Evolutionary conservation across 2,329 filamentous ascomycete genomes (phyloP), one percentile per base, ranked within the genome.

Genomic region (Colletotrichum noveboracense): DNA sequence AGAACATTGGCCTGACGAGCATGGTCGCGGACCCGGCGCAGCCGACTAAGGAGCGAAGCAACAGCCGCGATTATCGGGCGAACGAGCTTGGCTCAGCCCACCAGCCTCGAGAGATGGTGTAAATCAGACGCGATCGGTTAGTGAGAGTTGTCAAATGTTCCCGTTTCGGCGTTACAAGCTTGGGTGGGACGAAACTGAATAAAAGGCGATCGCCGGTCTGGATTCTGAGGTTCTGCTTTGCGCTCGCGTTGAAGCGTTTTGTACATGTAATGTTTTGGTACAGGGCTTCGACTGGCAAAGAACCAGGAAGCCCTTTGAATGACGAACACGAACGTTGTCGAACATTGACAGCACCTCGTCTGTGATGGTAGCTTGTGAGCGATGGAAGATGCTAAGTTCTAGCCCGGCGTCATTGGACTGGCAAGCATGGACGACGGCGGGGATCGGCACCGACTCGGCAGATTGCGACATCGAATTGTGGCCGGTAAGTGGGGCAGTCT

Each of bases 61-160:
- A 65, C 52, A 76, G 74, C 66, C 74, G 74, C 21, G 74, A 75
- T 8, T 56, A 76, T 52, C 74, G 74, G 8, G 74, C 69, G 28
- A 70, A 76, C 61, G 74, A 76, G 24, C 3, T 78, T n/a, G 76
- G 76, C 14, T 71, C 71, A 14, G 26, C 65, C 14, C 76, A 77
- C 9, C 70, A 74, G n/a, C 76, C 76, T 13, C 61, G 76, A 28
- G 76, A 78, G 24, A 77, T 77, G 62, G 34, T 78, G 24, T 78
- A 72, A 43, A 5, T 32, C 43, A 43, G 16, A 14, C n/a, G 24
- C 16, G 18, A 13, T 4, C 14, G 32, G 24, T 9, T 12, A 21
- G 18, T 26, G 18, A 43, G 30, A 7, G 21, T 16, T 14, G 4
- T 8, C 9, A 7, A 36, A 18, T 26, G 38, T 38, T 65, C 7